Evolutionary conservation across 1,284 basidiomycete species (phyloP).

Genomic region (Ustilago cynodontis): DNA sequence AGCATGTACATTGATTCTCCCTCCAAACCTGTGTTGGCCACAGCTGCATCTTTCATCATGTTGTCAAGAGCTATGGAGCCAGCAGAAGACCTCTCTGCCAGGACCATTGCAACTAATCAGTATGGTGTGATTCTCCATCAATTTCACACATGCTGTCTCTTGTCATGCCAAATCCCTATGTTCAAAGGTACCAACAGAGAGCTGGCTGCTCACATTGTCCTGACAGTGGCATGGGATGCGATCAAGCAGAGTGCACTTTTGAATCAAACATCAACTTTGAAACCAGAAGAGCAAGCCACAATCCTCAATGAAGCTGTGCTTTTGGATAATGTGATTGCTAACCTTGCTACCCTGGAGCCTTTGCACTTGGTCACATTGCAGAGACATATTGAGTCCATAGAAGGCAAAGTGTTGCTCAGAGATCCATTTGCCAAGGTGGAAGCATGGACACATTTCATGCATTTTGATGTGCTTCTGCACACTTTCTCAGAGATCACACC

Average conservation of each 20-base stretch:
- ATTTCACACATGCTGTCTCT: not conserved
- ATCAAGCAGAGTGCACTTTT: not conserved
- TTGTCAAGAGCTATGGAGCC: constrained; percentile 12
- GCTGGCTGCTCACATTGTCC: constrained; percentile 11
- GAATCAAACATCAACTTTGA: not conserved
- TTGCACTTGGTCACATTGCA: not conserved
- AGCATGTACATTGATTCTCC: constrained; percentile 1
- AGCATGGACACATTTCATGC: constrained; percentile 25
- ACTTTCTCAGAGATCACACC: constrained; percentile 13
- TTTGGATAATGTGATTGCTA: not conserved
- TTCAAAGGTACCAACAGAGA: constrained; percentile 22
- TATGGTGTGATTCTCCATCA: constrained; percentile 8
- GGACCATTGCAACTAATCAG: no score
- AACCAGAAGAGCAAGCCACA: no score
- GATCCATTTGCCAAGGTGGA: not conserved
- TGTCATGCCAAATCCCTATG: not conserved
- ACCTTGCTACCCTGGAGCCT: constrained; percentile 1
- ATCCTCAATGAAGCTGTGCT: not conserved
- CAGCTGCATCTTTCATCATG: constrained; percentile 16
- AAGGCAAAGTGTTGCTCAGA: not conserved
- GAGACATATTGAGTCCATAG: not conserved
- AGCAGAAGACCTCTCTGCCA: not conserved
- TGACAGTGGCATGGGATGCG: constrained; percentile 28
- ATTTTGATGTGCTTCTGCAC: constrained; percentile 22
- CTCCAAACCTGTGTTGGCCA: constrained; percentile 18